These are phyloP conservation scores for Salvia miltiorrhiza DNA, from an alignment of 257 asterid genomes.

Conservation along the genomic window DNA sequence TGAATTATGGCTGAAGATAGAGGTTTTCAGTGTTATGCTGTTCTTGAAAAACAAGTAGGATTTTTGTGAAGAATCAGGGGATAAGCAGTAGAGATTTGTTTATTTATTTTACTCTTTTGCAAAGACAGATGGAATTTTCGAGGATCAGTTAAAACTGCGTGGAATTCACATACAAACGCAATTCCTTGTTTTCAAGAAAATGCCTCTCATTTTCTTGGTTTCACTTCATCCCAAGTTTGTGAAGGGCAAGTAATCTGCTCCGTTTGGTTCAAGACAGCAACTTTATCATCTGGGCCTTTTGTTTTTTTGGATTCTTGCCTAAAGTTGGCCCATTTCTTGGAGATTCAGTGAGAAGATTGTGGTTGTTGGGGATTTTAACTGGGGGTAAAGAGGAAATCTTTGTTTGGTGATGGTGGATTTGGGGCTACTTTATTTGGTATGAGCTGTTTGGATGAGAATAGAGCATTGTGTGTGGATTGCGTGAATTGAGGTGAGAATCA, in stretches of 20 bases:
- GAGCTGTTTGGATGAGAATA: conserved; percentile 26
- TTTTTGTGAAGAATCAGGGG: conserved; percentile 25
- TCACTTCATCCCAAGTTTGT: conserved; percentile 20
- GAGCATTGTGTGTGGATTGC: no score
- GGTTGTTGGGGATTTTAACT: conserved; percentile 29
- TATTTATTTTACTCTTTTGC: neutral
- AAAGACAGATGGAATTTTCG: conserved; percentile 40
- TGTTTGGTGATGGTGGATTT: conserved; percentile 30
- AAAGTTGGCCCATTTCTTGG: conserved; percentile 18
- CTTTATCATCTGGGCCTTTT: conserved; percentile 39
- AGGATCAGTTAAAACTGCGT: conserved; percentile 40
- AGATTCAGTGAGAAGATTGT: conserved; percentile 18
- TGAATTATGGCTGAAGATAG: conserved; percentile 27
- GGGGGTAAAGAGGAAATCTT: conserved; percentile 25
- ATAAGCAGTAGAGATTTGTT: conserved; percentile 1
- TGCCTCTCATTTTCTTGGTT: conserved; percentile 28
- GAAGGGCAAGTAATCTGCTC: conserved; percentile 17
- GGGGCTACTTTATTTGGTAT: conserved; percentile 26
- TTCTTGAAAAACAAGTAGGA: conserved; percentile 22
- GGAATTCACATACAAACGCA: conserved; percentile 34
- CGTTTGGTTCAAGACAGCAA: conserved; percentile 26
- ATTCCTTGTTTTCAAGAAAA: conserved; percentile 48
- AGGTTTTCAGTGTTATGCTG: conserved; percentile 22
- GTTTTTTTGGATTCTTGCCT: neutral
- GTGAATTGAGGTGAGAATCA: conserved; percentile 27